phyloP scores from a whole-genome alignment of 2,329 filamentous ascomycete genomes.

The Rasamsonia emersonii region DNA sequence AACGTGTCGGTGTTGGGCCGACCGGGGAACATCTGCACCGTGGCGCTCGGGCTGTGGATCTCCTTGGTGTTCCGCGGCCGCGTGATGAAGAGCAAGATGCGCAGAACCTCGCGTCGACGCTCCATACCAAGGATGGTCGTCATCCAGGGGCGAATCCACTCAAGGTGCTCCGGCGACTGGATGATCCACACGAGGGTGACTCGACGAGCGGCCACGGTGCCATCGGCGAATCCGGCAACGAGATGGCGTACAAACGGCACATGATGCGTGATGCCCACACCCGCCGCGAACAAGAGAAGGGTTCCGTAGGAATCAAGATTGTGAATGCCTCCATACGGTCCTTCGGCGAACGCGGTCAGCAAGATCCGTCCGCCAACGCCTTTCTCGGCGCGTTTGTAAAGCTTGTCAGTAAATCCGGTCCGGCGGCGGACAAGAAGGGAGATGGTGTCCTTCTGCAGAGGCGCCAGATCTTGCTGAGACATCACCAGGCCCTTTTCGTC shows the following conservation, averaged over 20 bases:
- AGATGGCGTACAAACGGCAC: conserved; percentile 78
- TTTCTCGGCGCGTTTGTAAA: conserved; percentile 60
- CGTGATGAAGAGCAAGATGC: conserved; percentile 84
- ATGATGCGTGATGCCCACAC: conserved; percentile 92
- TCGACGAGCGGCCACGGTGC: conserved; percentile 69
- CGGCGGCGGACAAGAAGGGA: conserved; percentile 82
- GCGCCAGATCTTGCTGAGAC: conserved; percentile 44
- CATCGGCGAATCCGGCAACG: conserved; percentile 58
- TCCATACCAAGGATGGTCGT: conserved; percentile 69
- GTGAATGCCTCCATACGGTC: conserved; percentile 79
- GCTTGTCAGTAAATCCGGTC: conserved; percentile 75
- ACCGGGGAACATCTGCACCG: conserved; percentile 86
- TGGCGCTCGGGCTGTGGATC: conserved; percentile 65
- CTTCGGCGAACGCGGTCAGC: conserved; percentile 71
- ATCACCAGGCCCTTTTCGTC: conserved; percentile 36
- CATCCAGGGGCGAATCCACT: conserved; percentile 90
- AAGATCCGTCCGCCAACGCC: conserved; percentile 48
- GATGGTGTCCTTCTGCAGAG: conserved; percentile 48
- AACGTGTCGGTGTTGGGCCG: conserved; percentile 73
- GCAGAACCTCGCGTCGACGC: conserved; percentile 70
- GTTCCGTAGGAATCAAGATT: conserved; percentile 88
- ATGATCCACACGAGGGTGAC: conserved; percentile 88
- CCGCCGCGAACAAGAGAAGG: conserved; percentile 79
- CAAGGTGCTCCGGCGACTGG: conserved; percentile 76
- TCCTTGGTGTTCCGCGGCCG: conserved; percentile 76